These are phyloP conservation scores for Dacryopinax primogenitus DNA, from an alignment of 768 basidiomycete species.

Conservation along the genomic window DNA sequence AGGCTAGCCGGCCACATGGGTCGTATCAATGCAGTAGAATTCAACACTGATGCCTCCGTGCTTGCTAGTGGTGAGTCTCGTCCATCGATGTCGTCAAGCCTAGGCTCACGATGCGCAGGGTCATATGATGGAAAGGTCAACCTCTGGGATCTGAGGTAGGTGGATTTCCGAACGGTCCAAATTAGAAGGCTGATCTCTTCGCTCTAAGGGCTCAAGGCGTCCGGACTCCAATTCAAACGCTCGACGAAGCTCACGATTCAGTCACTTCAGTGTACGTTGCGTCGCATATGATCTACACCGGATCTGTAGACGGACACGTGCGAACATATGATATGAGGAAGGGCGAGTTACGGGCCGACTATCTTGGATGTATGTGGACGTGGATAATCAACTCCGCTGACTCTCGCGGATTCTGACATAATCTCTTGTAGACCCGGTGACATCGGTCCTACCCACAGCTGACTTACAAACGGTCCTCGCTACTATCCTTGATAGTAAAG, in stretches of 20 bases:
- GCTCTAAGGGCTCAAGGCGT: constrained; percentile 44
- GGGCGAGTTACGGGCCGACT: constrained; percentile 81
- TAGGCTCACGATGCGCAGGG: constrained; percentile 34
- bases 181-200: neutral
- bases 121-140: constrained; percentile 86
- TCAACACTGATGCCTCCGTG: constrained; percentile 76
- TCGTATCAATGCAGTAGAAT: constrained; percentile 80
- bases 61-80: constrained; percentile 65
- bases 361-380: constrained; percentile 60
- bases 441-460: constrained; percentile 64
- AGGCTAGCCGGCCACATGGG: constrained; percentile 80
- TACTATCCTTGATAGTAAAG: constrained; percentile 67
- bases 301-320: constrained; percentile 83
- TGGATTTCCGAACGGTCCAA: constrained; percentile 13
- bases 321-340: constrained; percentile 91
- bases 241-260: constrained; percentile 79
- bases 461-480: constrained; percentile 73
- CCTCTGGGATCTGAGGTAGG: constrained; percentile 82
- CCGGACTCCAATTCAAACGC: constrained; percentile 75
- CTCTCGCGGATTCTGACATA: no score
- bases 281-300: constrained; percentile 54
- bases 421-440: constrained; percentile 66
- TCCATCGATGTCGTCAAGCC: neutral
- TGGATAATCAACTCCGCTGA: neutral
- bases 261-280: constrained; percentile 67